These are phyloP conservation scores for Phialophora chinensis DNA, from an alignment of 2,329 filamentous ascomycete genomes.

Conservation along the genomic window DNA sequence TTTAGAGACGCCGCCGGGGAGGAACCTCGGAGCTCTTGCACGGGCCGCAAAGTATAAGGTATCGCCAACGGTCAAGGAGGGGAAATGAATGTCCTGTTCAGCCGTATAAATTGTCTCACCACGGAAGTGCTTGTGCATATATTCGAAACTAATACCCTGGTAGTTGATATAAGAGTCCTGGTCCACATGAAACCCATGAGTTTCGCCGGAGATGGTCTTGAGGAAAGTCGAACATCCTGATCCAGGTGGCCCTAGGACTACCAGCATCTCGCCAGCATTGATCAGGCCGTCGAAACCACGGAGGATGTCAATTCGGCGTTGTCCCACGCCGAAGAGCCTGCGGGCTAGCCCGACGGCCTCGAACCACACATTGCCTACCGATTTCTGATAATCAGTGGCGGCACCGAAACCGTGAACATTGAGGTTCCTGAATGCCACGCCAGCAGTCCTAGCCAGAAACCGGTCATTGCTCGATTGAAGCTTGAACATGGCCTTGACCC, in stretches of 20 bases:
- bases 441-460: slow-evolving; percentile 48
- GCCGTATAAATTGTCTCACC: slow-evolving; percentile 85
- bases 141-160: slow-evolving; percentile 62
- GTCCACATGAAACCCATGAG: slow-evolving; percentile 77
- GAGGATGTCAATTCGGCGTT: slow-evolving; percentile 64
- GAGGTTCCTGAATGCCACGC: slow-evolving; percentile 49
- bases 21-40: slow-evolving; percentile 55
- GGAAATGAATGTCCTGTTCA: slow-evolving; percentile 82
- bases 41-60: slow-evolving; percentile 63
- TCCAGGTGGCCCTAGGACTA: slow-evolving; percentile 51
- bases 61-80: slow-evolving; percentile 69
- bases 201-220: slow-evolving; percentile 83
- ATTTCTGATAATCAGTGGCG: slow-evolving; percentile 47
- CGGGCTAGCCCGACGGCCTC: slow-evolving; percentile 44
- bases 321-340: slow-evolving; percentile 42
- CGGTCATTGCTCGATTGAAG: slow-evolving; percentile 47
- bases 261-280: slow-evolving; percentile 46
- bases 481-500: slow-evolving; percentile 55
- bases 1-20: slow-evolving; percentile 49
- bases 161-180: slow-evolving; percentile 78
- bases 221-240: slow-evolving; percentile 78
- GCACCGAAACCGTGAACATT: slow-evolving; percentile 49
- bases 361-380: slow-evolving; percentile 52
- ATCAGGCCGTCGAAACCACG: slow-evolving; percentile 39
- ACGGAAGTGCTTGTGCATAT: slow-evolving; percentile 71